Conservation (phyloP, 2,329 filamentous ascomycete species). For the Neofusicoccum umdonicola region DNA sequence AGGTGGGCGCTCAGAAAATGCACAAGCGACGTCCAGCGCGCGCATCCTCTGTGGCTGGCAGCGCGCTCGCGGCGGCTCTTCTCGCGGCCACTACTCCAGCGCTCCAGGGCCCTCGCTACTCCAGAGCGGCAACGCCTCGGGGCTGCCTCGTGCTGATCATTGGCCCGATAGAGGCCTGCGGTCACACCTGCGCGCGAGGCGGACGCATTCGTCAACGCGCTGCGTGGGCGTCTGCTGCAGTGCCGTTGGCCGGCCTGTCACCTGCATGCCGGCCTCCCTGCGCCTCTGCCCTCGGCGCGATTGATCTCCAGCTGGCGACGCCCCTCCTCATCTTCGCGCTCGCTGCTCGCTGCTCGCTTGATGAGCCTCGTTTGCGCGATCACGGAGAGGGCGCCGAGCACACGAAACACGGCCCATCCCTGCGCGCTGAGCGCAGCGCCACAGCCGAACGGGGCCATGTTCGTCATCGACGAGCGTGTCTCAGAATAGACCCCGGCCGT, state of each 20-base stretch:
- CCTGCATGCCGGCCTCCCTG: background rate
- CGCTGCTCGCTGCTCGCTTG: background rate
- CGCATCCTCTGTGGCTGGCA: background rate
- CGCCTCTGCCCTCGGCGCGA: background rate
- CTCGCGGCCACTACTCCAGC: background rate
- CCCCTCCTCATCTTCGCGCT: background rate
- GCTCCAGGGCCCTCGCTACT: background rate
- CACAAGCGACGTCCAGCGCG: background rate
- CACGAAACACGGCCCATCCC: slow-evolving; percentile 9
- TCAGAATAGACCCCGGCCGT: slow-evolving; percentile 4
- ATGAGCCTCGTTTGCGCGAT: slow-evolving; percentile 3
- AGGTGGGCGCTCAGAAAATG: slow-evolving; percentile 1
- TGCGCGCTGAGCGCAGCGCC: background rate
- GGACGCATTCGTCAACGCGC: background rate
- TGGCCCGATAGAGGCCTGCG: background rate
- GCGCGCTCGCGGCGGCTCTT: slow-evolving; percentile 7
- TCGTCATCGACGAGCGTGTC: slow-evolving; percentile 3
- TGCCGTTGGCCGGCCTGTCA: background rate
- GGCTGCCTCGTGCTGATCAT: background rate
- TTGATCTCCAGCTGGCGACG: background rate
- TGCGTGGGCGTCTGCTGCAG: background rate
- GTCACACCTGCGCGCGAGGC: background rate
- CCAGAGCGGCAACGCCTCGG: background rate
- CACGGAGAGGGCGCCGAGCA: background rate
- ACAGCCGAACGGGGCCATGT: slow-evolving; percentile 7